Evolutionary conservation across 345 rosid species (phyloP), one percentile per base, ranked within the genome.

Genomic region (Camelina neglecta): DNA sequence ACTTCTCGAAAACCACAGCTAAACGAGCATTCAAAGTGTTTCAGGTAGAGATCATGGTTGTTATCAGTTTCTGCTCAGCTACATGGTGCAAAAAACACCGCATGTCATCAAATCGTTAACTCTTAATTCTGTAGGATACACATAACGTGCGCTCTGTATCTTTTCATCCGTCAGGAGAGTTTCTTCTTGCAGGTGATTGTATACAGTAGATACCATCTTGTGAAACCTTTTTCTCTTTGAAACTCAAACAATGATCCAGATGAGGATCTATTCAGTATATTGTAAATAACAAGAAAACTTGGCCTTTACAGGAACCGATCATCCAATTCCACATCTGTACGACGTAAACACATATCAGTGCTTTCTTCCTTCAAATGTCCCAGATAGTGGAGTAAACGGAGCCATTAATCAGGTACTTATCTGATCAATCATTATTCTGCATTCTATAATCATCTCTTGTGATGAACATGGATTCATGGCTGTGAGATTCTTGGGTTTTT

Each of bases 101-200:
- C 53, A 41, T 70, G 29, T 21, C 55, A 55, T 23, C 60, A 13
- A 64, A 50, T 29, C 7, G 1, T 9, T 57, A 65, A 49, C 65
- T 59, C 54, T 41, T 42, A 60, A 76, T 71, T 75, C 55, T 75
- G 65, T 83, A 90, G 97, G 97, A 90, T 73, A 88, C 94, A 15
- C 93, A 90, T 75, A 88, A 90, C 51, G 92, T 90, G 33, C 89
- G 96, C n/a, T 88, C 96, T 24, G 77, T 92, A 62, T 83, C 89
- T 50, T 90, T 87, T 81, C 96, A 90, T 85, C 97, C 93, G 51
- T 93, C 94, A 20, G 91, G 96, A 49, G 90, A 85, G 79, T 90
- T 87, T 73, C 83, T 93, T 80, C 81, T 92, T 63, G 91, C 92
- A 29, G 97, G 96, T 90, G 21, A 67, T 58, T 69, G 6, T 62